A percentile compares a stretch with the other conserved stretches of the same genome.
Evolutionary conservation across 257 asterid genomes (phyloP).

Genomic region (Galeopsis tetrahit): DNA sequence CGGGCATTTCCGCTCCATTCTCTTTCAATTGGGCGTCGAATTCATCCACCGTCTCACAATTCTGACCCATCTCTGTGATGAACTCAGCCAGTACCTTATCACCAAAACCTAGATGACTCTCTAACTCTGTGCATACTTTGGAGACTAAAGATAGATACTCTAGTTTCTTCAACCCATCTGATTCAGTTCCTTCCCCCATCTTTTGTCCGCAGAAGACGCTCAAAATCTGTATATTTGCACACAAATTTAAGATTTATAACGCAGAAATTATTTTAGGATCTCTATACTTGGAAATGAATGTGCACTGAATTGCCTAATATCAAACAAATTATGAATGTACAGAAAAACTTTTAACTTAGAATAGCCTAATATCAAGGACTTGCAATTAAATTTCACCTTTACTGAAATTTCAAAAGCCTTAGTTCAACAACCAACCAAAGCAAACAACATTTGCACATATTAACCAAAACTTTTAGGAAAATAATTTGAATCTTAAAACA

Average conservation of each 20-base stretch:
- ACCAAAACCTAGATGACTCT: conserved; percentile 68
- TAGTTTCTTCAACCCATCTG: conserved; percentile 62
- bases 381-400: conserved; percentile 7
- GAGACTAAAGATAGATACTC: conserved; percentile 82
- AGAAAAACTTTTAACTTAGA: background rate
- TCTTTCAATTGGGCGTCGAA: conserved; percentile 69
- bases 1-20: conserved; percentile 83
- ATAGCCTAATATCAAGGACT: background rate
- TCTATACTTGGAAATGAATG: no score
- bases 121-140: conserved; percentile 82
- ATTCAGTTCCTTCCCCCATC: conserved; percentile 51
- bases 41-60: conserved; percentile 56
- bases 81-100: conserved; percentile 84
- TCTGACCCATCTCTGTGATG: conserved; percentile 73
- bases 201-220: background rate
- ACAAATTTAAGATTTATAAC: no score
- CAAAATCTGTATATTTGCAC: background rate
- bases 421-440: background rate
- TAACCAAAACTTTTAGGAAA: background rate
- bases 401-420: conserved; percentile 14
- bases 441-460: background rate
- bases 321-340: background rate
- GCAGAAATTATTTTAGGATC: no score
- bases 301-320: background rate
- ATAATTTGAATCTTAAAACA: no score